Base-by-base conservation (phyloP, 257 asterid genomes). In the Fraxinus quadrangulata region DNA sequence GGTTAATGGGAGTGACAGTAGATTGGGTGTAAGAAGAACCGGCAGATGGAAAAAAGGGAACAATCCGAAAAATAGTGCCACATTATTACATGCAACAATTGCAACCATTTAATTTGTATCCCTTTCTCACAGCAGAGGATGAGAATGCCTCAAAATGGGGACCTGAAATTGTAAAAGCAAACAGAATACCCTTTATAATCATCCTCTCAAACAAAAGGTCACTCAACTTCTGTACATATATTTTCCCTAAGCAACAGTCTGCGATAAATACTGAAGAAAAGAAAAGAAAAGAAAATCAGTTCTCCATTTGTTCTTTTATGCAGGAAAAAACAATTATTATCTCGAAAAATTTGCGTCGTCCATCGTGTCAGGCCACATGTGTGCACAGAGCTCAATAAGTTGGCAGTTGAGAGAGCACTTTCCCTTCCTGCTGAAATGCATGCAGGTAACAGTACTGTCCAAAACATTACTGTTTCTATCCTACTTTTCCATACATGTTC, bases 71-170 rank as follows among this genome's bases (percentile, higher is more conserved):
- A n/a, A n/a, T n/a, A n/a, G n/a, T n/a, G n/a, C n/a, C n/a, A n/a
- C n/a, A n/a, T n/a, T n/a, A n/a, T n/a, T n/a, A n/a, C n/a, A n/a
- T n/a, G n/a, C n/a, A n/a, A n/a, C n/a, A n/a, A n/a, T 87, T 82
- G 63, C 81, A 86, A 80, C 97, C 97, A 87, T 88, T 92, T 88
- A 87, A 92, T 84, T 86, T 85, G 90, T 84, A 85, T 71, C 89
- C 87, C 76, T 73, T 85, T 87, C 79, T 81, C 87, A 87, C 84
- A 79, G 84, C 89, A 74, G 71, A 68, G 81, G 85, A 74, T 77
- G 73, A 75, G 79, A 73, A 37, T 86, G 90, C 90, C 87, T 87
- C 89, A 78, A 83, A 78, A 89, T 88, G 97, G 92, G 94, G 90
- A 87, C 90, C 80, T 75, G 75, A 65, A 19, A 26, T 77, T 61